Percentiles rank a stretch among this genome's conserved stretches.
Conservation (phyloP, 306 rosid species). For the Albizia julibrissin region DNA sequence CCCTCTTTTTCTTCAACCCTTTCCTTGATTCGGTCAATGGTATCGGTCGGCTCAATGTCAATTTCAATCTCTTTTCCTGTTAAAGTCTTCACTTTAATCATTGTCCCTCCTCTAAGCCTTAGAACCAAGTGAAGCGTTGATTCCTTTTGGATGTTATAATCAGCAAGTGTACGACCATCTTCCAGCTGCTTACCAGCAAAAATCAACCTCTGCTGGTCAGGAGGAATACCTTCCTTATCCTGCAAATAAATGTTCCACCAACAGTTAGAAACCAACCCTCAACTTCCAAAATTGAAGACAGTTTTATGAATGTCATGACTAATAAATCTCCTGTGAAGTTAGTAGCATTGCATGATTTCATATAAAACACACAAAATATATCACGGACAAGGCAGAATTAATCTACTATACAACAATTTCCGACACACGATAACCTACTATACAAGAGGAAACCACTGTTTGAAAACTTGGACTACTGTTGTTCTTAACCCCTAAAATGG, state of each 20-base stretch:
- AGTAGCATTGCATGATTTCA: not conserved
- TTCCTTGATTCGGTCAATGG: constrained; percentile 5
- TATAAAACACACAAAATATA: not conserved
- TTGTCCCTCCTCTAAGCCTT: constrained; percentile 4
- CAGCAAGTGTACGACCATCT: constrained; percentile 7
- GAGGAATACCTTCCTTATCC: constrained; percentile 9
- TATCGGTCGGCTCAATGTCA: constrained; percentile 4
- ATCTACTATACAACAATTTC: not conserved
- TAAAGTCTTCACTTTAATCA: constrained; percentile 5
- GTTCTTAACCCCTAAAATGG: not conserved
- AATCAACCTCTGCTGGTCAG: constrained; percentile 8
- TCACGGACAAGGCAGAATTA: not conserved
- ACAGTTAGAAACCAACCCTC: not conserved
- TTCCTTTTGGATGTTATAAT: constrained; percentile 12
- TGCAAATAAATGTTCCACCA: not conserved
- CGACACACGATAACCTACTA: not conserved
- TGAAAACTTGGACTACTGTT: not conserved
- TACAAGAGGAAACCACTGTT: not conserved
- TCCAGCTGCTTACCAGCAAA: constrained; percentile 10
- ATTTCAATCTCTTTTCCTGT: constrained; percentile 4
- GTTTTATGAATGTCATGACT: not conserved
- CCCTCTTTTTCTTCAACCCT: constrained; percentile 8
- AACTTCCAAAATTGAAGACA: not conserved
- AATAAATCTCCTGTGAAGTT: not conserved
- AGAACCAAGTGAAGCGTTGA: constrained; percentile 1